phyloP scores from a whole-genome alignment of 2,329 filamentous ascomycete species.

The Aspergillus hortae region DNA sequence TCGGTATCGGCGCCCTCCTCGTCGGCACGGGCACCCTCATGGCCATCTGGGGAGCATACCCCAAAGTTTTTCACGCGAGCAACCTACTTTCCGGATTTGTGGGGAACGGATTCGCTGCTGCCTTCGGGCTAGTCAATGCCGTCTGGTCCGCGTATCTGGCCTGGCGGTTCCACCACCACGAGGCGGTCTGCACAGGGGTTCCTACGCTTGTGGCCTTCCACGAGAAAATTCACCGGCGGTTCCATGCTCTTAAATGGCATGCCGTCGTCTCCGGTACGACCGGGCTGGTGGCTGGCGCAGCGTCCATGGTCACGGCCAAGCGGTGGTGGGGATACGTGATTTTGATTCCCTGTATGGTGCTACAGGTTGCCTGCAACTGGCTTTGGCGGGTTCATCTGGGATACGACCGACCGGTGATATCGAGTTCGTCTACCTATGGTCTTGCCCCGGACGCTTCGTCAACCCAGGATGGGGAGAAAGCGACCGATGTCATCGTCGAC shows the following conservation, averaged over 20 bases:
- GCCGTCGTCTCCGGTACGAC: conserved; percentile 44
- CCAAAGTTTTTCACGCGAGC: conserved; percentile 42
- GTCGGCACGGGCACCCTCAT: conserved; percentile 52
- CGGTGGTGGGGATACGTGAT: conserved; percentile 54
- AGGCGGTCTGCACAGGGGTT: conserved; percentile 18
- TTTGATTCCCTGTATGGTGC: conserved; percentile 49
- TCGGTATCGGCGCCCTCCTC: conserved; percentile 49
- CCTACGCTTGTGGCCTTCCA: conserved; percentile 17
- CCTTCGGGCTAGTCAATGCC: conserved; percentile 50
- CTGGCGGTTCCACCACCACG: conserved; percentile 39
- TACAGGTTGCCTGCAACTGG: conserved; percentile 46
- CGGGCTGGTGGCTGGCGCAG: conserved; percentile 48
- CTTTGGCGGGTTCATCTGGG: conserved; percentile 49
- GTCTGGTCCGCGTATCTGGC: conserved; percentile 48
- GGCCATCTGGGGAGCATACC: conserved; percentile 51
- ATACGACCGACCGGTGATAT: conserved; percentile 40
- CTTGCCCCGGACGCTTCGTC: background rate
- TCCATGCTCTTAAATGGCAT: conserved; percentile 44
- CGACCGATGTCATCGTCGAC: conserved; percentile 6
- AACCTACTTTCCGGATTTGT: conserved; percentile 56
- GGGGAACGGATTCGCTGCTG: conserved; percentile 50
- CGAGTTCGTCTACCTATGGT: background rate
- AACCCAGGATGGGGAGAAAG: conserved; percentile 5
- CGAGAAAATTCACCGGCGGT: conserved; percentile 34
- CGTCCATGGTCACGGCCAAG: conserved; percentile 49